Evolutionary conservation across 2,329 filamentous ascomycete species (phyloP).

Genomic region (Sporothrix mexicana): DNA sequence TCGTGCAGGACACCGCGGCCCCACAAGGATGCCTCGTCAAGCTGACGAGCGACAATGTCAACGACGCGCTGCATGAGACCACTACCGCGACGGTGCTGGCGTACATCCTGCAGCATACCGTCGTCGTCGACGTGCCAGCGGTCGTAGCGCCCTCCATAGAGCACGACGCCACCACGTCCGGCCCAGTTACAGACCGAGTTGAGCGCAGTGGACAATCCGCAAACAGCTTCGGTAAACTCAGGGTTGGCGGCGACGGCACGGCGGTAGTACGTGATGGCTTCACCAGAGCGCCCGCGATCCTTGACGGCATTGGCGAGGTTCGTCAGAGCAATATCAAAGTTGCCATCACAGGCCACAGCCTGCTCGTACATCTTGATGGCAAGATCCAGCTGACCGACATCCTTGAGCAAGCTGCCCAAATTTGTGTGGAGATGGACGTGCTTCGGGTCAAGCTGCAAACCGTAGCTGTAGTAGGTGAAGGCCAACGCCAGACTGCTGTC

Average conservation of each 20-base stretch:
- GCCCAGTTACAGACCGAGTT: constrained; percentile 97
- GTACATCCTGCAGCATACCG: constrained; percentile 81
- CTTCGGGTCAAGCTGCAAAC: constrained; percentile 79
- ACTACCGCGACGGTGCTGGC: constrained; percentile 62
- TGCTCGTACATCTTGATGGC: constrained; percentile 98
- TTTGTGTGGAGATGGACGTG: constrained; percentile 98
- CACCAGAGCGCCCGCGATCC: constrained; percentile 88
- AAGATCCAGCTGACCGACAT: constrained; percentile 88
- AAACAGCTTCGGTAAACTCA: constrained; percentile 95
- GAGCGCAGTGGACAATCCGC: constrained; percentile 89
- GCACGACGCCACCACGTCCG: constrained; percentile 82
- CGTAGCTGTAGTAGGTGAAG: constrained; percentile 94
- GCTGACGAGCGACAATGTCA: constrained; percentile 86
- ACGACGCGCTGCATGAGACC: constrained; percentile 92
- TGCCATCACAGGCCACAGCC: constrained; percentile 88
- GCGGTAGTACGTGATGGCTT: constrained; percentile 91
- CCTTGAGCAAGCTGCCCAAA: constrained; percentile 90
- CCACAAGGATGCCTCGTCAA: constrained; percentile 86
- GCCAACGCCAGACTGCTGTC: constrained; percentile 89
- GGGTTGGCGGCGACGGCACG: constrained; percentile 90
- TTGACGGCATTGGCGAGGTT: constrained; percentile 98
- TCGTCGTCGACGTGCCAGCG: constrained; percentile 90
- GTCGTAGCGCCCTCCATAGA: constrained; percentile 76
- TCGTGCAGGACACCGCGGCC: constrained; percentile 72
- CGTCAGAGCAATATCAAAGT: constrained; percentile 94